These are phyloP conservation scores for Diaporthe ampelina DNA, from an alignment of 2,329 filamentous ascomycete species.

Conservation along the genomic window DNA sequence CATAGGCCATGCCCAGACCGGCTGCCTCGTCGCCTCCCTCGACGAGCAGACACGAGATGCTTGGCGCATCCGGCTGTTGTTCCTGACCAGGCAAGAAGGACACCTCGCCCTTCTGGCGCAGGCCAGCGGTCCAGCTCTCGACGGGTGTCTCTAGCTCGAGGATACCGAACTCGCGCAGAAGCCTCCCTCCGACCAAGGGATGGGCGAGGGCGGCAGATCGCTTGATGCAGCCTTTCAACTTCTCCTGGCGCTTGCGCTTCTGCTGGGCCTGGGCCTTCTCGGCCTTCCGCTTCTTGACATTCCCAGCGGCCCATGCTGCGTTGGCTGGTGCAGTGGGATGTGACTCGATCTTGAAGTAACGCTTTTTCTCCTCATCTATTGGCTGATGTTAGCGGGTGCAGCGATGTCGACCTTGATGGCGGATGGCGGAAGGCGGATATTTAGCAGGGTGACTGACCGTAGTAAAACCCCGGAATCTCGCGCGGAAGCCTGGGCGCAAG, in stretches of 20 bases:
- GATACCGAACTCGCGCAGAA: slow-evolving; percentile 53
- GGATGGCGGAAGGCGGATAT: neutral
- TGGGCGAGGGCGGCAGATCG: slow-evolving; percentile 51
- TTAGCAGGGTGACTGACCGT: slow-evolving; percentile 27
- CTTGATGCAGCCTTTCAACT: slow-evolving; percentile 46
- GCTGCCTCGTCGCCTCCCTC: slow-evolving; percentile 54
- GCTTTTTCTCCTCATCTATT: slow-evolving; percentile 69
- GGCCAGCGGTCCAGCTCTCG: slow-evolving; percentile 55
- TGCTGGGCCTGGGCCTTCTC: slow-evolving; percentile 55
- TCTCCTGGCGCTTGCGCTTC: slow-evolving; percentile 35
- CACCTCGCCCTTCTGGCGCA: slow-evolving; percentile 57
- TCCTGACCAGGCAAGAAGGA: slow-evolving; percentile 50
- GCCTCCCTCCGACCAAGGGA: slow-evolving; percentile 51
- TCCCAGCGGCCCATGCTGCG: slow-evolving; percentile 68
- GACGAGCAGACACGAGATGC: slow-evolving; percentile 58
- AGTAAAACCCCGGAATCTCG: slow-evolving; percentile 43
- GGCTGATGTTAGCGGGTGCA: neutral
- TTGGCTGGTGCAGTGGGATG: slow-evolving; percentile 61
- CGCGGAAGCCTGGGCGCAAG: slow-evolving; percentile 13
- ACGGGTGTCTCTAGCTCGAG: slow-evolving; percentile 49
- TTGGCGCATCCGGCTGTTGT: slow-evolving; percentile 47
- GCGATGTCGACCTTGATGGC: neutral
- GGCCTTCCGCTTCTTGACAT: slow-evolving; percentile 62
- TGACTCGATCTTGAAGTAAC: slow-evolving; percentile 78
- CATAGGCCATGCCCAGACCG: slow-evolving; percentile 59